Base-by-base conservation (phyloP, 1,139 yeast species). In the Protomyces pachydermus region DNA sequence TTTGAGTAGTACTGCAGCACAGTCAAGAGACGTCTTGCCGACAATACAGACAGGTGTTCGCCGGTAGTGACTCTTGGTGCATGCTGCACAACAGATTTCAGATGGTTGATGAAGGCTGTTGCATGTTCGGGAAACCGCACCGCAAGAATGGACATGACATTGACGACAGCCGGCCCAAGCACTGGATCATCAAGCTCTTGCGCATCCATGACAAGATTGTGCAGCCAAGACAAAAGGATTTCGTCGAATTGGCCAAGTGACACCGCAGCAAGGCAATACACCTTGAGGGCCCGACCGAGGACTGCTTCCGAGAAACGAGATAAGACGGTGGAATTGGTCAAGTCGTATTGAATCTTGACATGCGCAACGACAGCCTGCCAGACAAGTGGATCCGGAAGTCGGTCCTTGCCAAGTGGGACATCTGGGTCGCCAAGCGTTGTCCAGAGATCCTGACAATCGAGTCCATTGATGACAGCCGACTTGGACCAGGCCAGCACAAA, bases 401-500 rank as follows among this genome's bases (percentile, higher is more conserved):
- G 18, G n/a, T 42, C 56, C 28, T 50, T 54, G 12, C 50, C 42
- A 23, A 34, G 35, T 12, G n/a, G 34, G 18, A 32, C 18, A n/a
- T 34, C 28, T 14, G 32, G 52, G 34, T 58, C 38, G 6, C 42
- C 14, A 10, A 58, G 20, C 9, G 52, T 39, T 16, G 32, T 35
- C 62, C 62, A 58, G 3, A 58, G 34, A 9, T 32, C 35, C 3
- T 20, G 42, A 1, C 51, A 25, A n/a, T 39, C 25, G 34, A 28
- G 38, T 6, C 34, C 8, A 34, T 35, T 28, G 18, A 52, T 6
- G 2, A 28, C 18, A 2, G 56, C 32, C 20, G 51, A 42, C 53
- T 58, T 52, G 35, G 50, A 18, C 62, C 62, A 58, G 12, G 54
- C 20, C 14, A 58, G 55, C 12, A 52, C 62, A 32, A 58, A 58